These are phyloP conservation scores for Hypericum perforatum DNA, from an alignment of 345 rosid genomes.

Conservation along the genomic window DNA sequence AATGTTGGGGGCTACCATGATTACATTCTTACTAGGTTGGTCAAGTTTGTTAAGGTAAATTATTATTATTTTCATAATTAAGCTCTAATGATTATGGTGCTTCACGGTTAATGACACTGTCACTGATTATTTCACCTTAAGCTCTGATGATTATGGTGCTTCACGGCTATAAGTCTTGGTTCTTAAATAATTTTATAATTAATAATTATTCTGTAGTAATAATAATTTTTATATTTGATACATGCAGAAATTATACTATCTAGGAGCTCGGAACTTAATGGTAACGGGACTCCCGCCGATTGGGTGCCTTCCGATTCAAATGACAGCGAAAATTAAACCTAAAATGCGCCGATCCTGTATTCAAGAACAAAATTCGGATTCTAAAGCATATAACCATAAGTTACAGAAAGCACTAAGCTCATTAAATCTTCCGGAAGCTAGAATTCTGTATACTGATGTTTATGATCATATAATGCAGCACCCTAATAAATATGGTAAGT, in stretches of 20 bases:
- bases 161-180: no score
- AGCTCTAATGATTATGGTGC: no score
- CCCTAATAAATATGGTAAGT: conserved; percentile 40
- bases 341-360: conserved; percentile 22
- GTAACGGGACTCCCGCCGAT: conserved; percentile 27
- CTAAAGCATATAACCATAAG: conserved; percentile 36
- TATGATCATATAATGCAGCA: conserved; percentile 38
- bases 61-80: not conserved
- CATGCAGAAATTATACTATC: conserved; percentile 36
- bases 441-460: conserved; percentile 31
- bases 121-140: no score
- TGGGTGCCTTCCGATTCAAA: conserved; percentile 48
- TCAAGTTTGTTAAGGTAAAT: conserved; percentile 34
- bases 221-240: not conserved
- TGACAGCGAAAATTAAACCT: conserved; percentile 13
- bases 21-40: conserved; percentile 23
- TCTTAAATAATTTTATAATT: no score
- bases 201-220: no score
- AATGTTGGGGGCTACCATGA: conserved; percentile 34
- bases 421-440: conserved; percentile 34
- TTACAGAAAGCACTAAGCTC: conserved; percentile 24
- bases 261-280: conserved; percentile 36
- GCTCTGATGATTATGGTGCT: no score
- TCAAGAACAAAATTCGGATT: conserved; percentile 38
- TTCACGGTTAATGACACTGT: no score